Evolutionary conservation across 495 filamentous ascomycete species (phyloP).

Genomic region (Annulohypoxylon moriforme): DNA sequence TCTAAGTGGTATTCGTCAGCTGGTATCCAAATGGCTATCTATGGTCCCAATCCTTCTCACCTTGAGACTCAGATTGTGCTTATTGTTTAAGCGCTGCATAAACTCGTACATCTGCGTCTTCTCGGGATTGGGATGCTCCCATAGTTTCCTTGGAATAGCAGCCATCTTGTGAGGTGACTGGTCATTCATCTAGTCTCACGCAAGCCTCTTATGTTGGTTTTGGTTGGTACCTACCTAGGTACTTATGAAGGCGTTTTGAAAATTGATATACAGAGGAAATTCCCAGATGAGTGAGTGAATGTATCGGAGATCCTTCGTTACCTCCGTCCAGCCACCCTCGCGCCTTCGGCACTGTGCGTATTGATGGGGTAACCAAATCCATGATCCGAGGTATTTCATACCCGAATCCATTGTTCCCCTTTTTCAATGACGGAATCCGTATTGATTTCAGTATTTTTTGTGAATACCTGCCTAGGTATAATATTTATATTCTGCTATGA

Average conservation of each 20-base stretch:
- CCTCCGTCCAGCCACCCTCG: not conserved
- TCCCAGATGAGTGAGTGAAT: not conserved
- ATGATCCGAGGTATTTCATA: too few relatives aligned
- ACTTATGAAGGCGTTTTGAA: not conserved
- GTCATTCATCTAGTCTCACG: not conserved
- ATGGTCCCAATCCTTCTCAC: constrained; percentile 42
- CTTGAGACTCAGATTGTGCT: constrained; percentile 55
- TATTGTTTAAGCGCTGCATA: constrained; percentile 61
- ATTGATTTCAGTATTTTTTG: not conserved
- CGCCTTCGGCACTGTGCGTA: constrained; percentile 12
- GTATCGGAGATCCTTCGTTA: constrained; percentile 1
- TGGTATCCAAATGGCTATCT: not conserved
- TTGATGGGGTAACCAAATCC: not conserved
- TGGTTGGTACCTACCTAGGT: not conserved
- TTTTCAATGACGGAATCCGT: not conserved
- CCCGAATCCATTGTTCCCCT: not conserved
- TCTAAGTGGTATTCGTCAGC: constrained; percentile 50
- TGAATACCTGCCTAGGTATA: too few relatives aligned
- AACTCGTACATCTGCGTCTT: constrained; percentile 64
- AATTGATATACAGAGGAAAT: not conserved
- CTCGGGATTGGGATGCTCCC: constrained; percentile 67
- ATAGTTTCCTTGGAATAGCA: constrained; percentile 62
- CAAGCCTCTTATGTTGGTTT: constrained; percentile 4
- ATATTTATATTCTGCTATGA: not conserved
- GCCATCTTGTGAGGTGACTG: constrained; percentile 29